A percentile compares a stretch with the other conserved stretches of the same genome.
Evolutionary conservation across 2,329 filamentous ascomycete species (phyloP).

Genomic region (Fonsecaea multimorphosa): DNA sequence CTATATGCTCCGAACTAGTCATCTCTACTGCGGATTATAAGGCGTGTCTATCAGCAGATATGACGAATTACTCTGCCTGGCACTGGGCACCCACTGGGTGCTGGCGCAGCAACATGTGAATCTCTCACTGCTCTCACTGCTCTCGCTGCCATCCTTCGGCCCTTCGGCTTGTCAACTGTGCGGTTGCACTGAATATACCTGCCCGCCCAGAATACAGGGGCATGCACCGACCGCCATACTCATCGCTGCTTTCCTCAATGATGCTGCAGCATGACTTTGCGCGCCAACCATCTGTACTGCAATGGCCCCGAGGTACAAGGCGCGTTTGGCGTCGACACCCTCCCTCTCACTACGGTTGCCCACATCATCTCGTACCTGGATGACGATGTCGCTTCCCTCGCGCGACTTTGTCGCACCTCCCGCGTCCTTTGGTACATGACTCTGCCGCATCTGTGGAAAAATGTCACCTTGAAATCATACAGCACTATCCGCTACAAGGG

Average conservation of each 20-base stretch:
- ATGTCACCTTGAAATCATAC: slow-evolving; percentile 63
- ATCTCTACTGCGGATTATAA: not conserved
- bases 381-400: slow-evolving; percentile 63
- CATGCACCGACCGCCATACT: slow-evolving; percentile 2
- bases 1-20: not conserved
- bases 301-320: slow-evolving; percentile 35
- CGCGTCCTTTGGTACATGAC: slow-evolving; percentile 69
- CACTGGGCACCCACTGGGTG: not conserved
- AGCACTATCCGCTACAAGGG: slow-evolving; percentile 63
- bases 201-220: not conserved
- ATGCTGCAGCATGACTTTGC: slow-evolving; percentile 32
- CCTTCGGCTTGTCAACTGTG: not conserved
- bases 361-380: slow-evolving; percentile 64
- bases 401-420: slow-evolving; percentile 65
- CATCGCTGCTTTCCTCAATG: slow-evolving; percentile 17
- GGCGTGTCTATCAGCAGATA: not conserved
- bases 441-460: slow-evolving; percentile 65
- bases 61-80: not conserved
- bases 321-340: slow-evolving; percentile 37
- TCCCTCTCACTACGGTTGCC: slow-evolving; percentile 65
- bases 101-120: no score
- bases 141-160: no score
- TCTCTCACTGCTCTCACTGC: not conserved
- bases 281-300: slow-evolving; percentile 29
- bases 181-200: not conserved